phyloP scores from a whole-genome alignment of 257 asterid species.

The Penstemon newberryi region DNA sequence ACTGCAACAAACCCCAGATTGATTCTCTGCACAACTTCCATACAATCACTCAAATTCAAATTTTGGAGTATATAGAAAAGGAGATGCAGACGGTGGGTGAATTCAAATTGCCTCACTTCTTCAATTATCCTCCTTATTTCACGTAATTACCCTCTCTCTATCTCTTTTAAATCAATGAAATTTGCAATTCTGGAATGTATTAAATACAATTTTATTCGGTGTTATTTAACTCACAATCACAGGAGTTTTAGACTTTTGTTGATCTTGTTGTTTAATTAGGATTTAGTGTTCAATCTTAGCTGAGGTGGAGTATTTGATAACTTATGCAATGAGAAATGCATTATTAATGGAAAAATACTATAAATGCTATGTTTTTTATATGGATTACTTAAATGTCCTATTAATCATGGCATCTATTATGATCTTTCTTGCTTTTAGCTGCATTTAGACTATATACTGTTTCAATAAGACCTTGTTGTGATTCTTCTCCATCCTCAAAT shows the following conservation, averaged over 20 bases:
- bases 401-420: too few species aligned
- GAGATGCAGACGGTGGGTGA: constrained; percentile 70
- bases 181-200: background rate
- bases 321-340: background rate
- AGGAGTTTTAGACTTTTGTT: background rate
- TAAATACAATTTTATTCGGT: background rate
- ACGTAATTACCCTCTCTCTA: constrained; percentile 46
- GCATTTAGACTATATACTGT: background rate
- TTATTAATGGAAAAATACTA: too few species aligned
- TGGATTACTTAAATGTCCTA: too few species aligned
- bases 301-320: constrained; percentile 2
- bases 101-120: constrained; percentile 69
- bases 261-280: background rate
- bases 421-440: background rate
- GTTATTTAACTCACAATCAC: constrained; percentile 5
- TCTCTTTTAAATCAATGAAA: background rate
- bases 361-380: too few species aligned
- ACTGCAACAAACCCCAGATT: too few species aligned
- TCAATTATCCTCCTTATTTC: constrained; percentile 72
- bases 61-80: constrained; percentile 2
- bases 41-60: too few species aligned
- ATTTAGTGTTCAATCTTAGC: background rate
- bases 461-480: background rate
- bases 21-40: too few species aligned
- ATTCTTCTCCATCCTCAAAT: background rate